These are phyloP conservation scores for Citrus australasica DNA, from an alignment of 345 rosid genomes.

Conservation along the genomic window DNA sequence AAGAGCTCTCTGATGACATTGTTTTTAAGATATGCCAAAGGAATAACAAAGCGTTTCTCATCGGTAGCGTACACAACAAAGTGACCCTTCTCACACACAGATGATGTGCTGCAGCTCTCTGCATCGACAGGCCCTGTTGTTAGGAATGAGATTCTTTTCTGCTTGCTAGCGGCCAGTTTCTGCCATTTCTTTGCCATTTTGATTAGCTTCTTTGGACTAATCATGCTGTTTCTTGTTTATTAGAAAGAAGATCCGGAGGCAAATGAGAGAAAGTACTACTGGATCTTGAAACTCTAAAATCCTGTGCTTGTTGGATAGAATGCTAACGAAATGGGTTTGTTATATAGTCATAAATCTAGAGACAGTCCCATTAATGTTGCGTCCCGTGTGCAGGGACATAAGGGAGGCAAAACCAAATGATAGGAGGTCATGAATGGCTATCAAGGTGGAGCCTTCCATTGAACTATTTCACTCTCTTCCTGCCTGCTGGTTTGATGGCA, in stretches of 20 bases:
- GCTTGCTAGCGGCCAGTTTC: constrained; percentile 18
- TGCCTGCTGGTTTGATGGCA: neutral
- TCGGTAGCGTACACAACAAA: neutral
- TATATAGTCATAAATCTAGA: neutral
- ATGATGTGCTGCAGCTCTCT: neutral
- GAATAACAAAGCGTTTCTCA: constrained; percentile 9
- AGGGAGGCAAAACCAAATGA: neutral
- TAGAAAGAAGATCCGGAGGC: neutral
- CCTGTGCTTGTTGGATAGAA: neutral
- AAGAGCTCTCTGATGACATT: constrained; percentile 8
- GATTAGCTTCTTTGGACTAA: constrained; percentile 27
- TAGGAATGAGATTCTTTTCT: constrained; percentile 7
- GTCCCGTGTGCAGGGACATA: neutral
- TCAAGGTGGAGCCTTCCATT: neutral
- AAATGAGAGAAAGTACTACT: neutral
- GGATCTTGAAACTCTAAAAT: neutral
- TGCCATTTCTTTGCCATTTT: constrained; percentile 39
- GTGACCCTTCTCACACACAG: neutral
- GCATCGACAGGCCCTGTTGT: neutral
- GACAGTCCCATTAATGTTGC: neutral
- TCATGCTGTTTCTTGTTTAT: constrained; percentile 6
- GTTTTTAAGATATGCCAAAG: neutral
- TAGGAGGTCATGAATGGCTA: neutral
- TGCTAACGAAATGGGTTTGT: neutral
- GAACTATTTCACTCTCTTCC: neutral